phyloP scores from a whole-genome alignment of 805 yeast genomes.

The Ogataea nonfermentans region DNA sequence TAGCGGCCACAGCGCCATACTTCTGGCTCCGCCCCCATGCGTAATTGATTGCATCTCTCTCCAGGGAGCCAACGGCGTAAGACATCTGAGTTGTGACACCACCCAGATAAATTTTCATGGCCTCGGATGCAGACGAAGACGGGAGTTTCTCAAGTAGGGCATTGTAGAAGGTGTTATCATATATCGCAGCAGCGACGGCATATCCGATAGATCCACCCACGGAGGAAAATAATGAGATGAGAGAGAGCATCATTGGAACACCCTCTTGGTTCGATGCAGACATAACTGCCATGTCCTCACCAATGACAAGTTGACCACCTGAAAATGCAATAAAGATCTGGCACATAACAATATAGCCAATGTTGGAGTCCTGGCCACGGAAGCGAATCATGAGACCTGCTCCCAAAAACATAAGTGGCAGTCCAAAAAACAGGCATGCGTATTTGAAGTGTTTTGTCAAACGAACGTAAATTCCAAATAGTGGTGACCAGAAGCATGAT shows the following conservation, averaged over 20 bases:
- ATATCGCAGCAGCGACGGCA: slow-evolving; percentile 41
- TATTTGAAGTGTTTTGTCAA: slow-evolving; percentile 23
- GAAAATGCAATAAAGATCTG: slow-evolving; percentile 40
- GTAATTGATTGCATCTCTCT: slow-evolving; percentile 28
- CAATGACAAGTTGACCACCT: slow-evolving; percentile 37
- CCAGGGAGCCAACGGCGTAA: slow-evolving; percentile 26
- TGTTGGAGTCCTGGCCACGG: slow-evolving; percentile 21
- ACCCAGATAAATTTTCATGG: slow-evolving; percentile 20
- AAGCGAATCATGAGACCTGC: slow-evolving; percentile 29
- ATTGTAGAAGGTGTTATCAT: slow-evolving; percentile 32
- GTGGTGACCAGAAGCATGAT: slow-evolving; percentile 24
- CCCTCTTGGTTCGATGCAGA: slow-evolving; percentile 42
- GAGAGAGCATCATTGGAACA: slow-evolving; percentile 39
- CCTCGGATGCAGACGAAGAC: slow-evolving; percentile 16
- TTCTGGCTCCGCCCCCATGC: slow-evolving; percentile 31
- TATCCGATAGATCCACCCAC: slow-evolving; percentile 41
- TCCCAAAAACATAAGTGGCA: slow-evolving; percentile 24
- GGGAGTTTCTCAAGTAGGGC: slow-evolving; percentile 30
- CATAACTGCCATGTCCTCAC: slow-evolving; percentile 35
- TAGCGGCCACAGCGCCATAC: slow-evolving; percentile 26
- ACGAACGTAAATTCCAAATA: slow-evolving; percentile 25
- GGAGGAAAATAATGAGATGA: slow-evolving; percentile 34
- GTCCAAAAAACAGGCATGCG: slow-evolving; percentile 21
- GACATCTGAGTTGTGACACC: slow-evolving; percentile 24
- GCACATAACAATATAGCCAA: slow-evolving; percentile 28